phyloP scores from a whole-genome alignment of 2,329 filamentous ascomycete species.

The Stromatinia cepivora region DNA sequence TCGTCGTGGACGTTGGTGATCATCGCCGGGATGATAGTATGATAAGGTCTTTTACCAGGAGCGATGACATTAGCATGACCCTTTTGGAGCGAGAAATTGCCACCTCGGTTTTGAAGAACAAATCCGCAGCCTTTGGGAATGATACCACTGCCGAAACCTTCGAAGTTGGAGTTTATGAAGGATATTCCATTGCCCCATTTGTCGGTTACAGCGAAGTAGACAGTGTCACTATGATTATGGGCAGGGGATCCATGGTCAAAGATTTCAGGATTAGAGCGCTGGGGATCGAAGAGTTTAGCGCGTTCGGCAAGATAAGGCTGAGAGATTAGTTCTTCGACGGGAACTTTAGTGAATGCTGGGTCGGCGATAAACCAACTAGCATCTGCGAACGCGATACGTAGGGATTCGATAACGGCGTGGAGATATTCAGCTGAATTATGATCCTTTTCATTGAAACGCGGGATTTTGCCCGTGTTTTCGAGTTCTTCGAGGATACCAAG shows the following conservation, averaged over 20 bases:
- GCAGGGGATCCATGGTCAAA: constrained; percentile 78
- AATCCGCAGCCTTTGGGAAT: constrained; percentile 86
- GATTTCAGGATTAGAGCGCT: constrained; percentile 58
- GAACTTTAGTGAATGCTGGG: constrained; percentile 70
- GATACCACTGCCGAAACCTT: constrained; percentile 83
- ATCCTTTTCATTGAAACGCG: constrained; percentile 65
- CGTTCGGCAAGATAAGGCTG: constrained; percentile 73
- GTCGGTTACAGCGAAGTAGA: constrained; percentile 89
- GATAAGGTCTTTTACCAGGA: constrained; percentile 86
- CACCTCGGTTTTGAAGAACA: constrained; percentile 89
- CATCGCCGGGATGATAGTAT: constrained; percentile 94
- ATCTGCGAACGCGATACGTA: constrained; percentile 89
- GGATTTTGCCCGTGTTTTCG: constrained; percentile 72
- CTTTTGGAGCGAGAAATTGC: constrained; percentile 73
- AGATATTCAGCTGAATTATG: constrained; percentile 82
- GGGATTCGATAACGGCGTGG: constrained; percentile 82
- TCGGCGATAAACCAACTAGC: constrained; percentile 89
- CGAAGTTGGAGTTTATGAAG: constrained; percentile 96
- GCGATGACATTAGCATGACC: constrained; percentile 78
- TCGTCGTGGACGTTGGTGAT: constrained; percentile 75
- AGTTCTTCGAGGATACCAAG: constrained; percentile 88
- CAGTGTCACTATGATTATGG: constrained; percentile 83
- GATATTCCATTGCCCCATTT: constrained; percentile 82
- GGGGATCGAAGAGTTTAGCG: constrained; percentile 57
- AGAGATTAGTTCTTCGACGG: constrained; percentile 67